Percentiles rank a stretch among this genome's conserved stretches.
Evolutionary conservation across 2,329 filamentous ascomycete genomes (phyloP).

Genomic region (Blastomyces silverae): DNA sequence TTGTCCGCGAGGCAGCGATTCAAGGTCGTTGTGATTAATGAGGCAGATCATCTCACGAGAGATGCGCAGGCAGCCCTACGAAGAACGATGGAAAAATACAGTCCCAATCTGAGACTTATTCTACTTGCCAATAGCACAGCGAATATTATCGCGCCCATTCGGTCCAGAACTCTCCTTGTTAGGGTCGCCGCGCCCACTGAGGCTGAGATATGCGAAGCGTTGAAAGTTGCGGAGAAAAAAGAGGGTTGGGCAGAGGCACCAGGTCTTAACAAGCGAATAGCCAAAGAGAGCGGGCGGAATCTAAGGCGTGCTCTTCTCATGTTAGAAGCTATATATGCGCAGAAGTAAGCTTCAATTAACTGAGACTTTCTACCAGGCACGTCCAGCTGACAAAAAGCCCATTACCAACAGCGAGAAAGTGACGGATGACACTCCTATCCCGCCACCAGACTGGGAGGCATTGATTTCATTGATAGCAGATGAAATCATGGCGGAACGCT

Average conservation of each 20-base stretch:
- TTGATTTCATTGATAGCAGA: conserved; percentile 83
- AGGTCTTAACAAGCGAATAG: conserved; percentile 75
- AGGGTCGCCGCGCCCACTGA: conserved; percentile 85
- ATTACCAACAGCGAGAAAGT: conserved; percentile 66
- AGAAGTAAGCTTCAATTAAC: conserved; percentile 59
- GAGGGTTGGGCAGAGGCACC: conserved; percentile 75
- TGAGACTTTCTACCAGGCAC: background rate
- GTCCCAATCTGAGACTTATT: conserved; percentile 85
- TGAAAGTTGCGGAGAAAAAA: conserved; percentile 63
- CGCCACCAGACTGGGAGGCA: conserved; percentile 94
- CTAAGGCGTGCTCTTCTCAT: conserved; percentile 84
- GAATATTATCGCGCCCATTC: conserved; percentile 98
- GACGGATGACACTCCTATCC: conserved; percentile 78
- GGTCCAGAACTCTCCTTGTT: conserved; percentile 83
- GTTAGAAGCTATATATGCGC: conserved; percentile 94
- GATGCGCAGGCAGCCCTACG: conserved; percentile 93
- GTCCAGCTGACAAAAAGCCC: conserved; percentile 9
- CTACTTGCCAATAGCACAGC: conserved; percentile 91
- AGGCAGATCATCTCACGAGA: conserved; percentile 86
- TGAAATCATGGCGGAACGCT: conserved; percentile 88
- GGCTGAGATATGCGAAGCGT: conserved; percentile 71
- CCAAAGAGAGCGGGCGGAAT: conserved; percentile 84
- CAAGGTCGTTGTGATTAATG: conserved; percentile 99
- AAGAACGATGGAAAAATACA: conserved; percentile 99
- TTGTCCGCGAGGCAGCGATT: conserved; percentile 82